Evolutionary conservation across 1,284 basidiomycete genomes (phyloP), one percentile per base, ranked within the genome.

Genomic region (Marasmius oreades): DNA sequence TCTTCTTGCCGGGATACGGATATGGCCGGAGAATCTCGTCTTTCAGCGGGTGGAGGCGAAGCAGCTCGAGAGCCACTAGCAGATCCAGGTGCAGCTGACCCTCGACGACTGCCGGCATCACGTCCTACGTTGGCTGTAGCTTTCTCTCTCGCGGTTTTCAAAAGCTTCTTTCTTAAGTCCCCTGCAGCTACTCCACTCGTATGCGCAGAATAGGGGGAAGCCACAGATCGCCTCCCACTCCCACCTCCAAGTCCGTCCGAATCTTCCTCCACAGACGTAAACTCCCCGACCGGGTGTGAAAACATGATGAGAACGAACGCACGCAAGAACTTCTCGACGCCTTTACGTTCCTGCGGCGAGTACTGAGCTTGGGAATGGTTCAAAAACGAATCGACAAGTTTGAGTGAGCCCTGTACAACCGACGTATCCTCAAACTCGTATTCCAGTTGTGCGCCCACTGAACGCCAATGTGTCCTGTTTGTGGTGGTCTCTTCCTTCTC

Each of bases 361-460:
- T 94, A 91, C 56, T 86, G 82, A 12, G 81, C 81, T 62, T 84
- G 84, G 51, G 88, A 87, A 63, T 92, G 92, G 66, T 98, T 95
- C 63, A 98, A 79, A 77, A 92, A 98, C 42, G 88, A 86, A 69
- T 93, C 90, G 56, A 95, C 83, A 68, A 99, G 81, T 77, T 94
- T 95, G 69, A 97, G 80, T 12, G 88, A 82, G 69, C 99, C 96
- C 61, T 91, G 87, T 64, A 99, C 73, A 47, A 96, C 90, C 18
- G 81, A 80, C 24, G 82, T 82, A 70, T 98, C 93, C 59, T 82
- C 77, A 69, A 98, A 86, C 52, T 80, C 75, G 67, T 88, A 95
- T 63, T 90, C 85, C 53, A 96, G 82, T 70, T 98, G 96, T 63
- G 83, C 78, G 33, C 78, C 83, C 43, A 78, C 75, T 22, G 77